Base-by-base conservation (phyloP, 2,329 filamentous ascomycete species). In the Ophiostoma sp. region DNA sequence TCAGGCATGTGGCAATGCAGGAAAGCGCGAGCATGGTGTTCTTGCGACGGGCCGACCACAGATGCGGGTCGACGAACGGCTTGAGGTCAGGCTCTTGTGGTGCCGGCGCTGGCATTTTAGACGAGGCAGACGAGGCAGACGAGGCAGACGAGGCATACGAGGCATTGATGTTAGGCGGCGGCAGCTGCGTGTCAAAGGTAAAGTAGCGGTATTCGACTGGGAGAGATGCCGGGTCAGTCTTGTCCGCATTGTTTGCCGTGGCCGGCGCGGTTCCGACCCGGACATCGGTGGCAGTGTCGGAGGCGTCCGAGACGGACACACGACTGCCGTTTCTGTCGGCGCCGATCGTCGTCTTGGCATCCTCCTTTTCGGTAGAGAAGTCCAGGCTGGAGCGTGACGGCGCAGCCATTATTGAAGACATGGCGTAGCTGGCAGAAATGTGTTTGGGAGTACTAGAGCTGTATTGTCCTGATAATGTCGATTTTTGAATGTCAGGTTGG, bases 1-100 rank as follows among this genome's bases (percentile, higher is more conserved):
- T 91, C 66, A 93, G 78, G 27, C 87, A 83, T 0, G 92, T 96
- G 1, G 91, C 91, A 6, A 87, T 77, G 75, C 90, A 96, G 8
- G 90, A 91, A 12, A 97, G 82, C 74, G 83, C 84, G 8, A 94
- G 86, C 73, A 91, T 87, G 69, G 90, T 76, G 38, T 81, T 83
- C 76, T 97, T 97, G 70, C 87, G 86, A 63, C 80, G 81, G 68
- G 79, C 75, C 0, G 90, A 85, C 92, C 93, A 96, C 9, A 83
- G 81, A 72, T 92, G 88, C 0, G 93, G 93, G 9, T 90, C 88
- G 1, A 77, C 80, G 74, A 87, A 96, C 69, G 83, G 81, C 45
- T 80, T 82, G 40, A 96, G 84, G 75, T 92, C 82, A 4, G 91
- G 91, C n/a, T 52, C 27, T 27, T 27, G 27, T 27, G 27, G 67